These are phyloP conservation scores for Aureobasidium sp. DNA, from an alignment of 2,329 filamentous ascomycete genomes.

Conservation along the genomic window DNA sequence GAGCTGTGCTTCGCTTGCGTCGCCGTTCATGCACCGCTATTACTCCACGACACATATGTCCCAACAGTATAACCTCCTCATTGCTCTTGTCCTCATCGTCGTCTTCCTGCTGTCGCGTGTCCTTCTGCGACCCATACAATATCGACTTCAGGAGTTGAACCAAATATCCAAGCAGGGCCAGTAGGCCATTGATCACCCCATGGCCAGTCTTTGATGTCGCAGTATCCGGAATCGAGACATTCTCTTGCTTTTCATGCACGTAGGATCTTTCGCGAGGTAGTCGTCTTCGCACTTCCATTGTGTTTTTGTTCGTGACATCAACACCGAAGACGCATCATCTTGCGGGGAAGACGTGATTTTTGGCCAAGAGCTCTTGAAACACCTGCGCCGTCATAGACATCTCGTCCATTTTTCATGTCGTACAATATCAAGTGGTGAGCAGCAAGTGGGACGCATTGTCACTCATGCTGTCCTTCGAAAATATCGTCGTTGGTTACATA, in stretches of 20 bases:
- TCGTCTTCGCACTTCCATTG: conserved; percentile 11
- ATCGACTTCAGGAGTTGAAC: neutral
- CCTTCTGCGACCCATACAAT: neutral
- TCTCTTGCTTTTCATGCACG: neutral
- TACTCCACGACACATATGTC: neutral
- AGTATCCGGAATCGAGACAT: neutral
- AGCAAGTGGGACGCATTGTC: too few relatives aligned
- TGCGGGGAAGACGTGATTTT: neutral
- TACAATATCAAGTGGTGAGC: neutral
- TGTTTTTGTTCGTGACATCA: conserved; percentile 6
- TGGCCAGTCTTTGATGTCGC: neutral
- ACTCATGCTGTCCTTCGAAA: neutral
- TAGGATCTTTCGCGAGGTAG: conserved; percentile 12
- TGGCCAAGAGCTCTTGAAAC: conserved; percentile 11
- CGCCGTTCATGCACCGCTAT: neutral
- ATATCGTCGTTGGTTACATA: neutral
- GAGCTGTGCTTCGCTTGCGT: neutral
- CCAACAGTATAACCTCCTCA: neutral
- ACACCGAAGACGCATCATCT: neutral
- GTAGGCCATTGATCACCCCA: neutral
- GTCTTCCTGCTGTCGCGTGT: neutral
- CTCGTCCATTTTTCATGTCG: neutral
- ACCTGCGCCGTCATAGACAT: neutral
- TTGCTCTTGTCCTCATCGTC: neutral
- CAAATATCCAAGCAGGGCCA: neutral